phyloP scores from a whole-genome alignment of 1,139 yeast genomes.

The Debaryomycetaceae sp. region DNA sequence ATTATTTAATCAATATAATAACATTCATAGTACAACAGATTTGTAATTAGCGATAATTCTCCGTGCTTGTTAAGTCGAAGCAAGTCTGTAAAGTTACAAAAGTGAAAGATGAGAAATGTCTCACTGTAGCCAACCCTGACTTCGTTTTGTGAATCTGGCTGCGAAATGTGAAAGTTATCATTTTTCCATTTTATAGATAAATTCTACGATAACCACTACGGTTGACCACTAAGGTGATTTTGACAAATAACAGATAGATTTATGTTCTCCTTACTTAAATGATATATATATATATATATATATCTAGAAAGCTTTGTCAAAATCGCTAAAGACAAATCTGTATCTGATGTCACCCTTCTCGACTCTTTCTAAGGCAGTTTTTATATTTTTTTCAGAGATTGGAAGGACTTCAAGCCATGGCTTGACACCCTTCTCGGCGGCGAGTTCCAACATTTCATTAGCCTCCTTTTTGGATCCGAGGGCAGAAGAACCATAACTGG shows the following conservation, averaged over 20 bases:
- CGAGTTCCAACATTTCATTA: conserved; percentile 34
- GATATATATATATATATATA: not conserved
- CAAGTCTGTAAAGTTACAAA: too few relatives aligned
- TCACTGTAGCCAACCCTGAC: too few relatives aligned
- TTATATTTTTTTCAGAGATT: conserved; percentile 28
- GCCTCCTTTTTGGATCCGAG: conserved; percentile 40
- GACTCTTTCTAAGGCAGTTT: conserved; percentile 29
- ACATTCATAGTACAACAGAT: not conserved
- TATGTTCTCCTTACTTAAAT: too few relatives aligned
- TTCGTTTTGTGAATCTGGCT: not conserved
- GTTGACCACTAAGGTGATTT: not conserved
- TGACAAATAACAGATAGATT: too few relatives aligned
- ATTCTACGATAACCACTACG: not conserved
- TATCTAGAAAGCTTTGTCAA: conserved; percentile 29
- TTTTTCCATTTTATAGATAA: not conserved
- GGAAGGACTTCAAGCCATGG: conserved; percentile 45
- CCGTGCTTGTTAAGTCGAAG: too few relatives aligned
- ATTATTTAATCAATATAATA: not conserved
- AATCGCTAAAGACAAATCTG: conserved; percentile 60
- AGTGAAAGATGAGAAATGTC: too few relatives aligned
- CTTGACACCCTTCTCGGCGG: conserved; percentile 35
- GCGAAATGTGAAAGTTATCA: not conserved
- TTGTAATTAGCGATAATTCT: too few relatives aligned
- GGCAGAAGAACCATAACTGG: conserved; percentile 28
- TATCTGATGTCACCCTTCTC: conserved; percentile 56